Evolutionary conservation across 768 basidiomycete species (phyloP), one percentile per base, ranked within the genome.

Genomic region (Serpula lacrymans): DNA sequence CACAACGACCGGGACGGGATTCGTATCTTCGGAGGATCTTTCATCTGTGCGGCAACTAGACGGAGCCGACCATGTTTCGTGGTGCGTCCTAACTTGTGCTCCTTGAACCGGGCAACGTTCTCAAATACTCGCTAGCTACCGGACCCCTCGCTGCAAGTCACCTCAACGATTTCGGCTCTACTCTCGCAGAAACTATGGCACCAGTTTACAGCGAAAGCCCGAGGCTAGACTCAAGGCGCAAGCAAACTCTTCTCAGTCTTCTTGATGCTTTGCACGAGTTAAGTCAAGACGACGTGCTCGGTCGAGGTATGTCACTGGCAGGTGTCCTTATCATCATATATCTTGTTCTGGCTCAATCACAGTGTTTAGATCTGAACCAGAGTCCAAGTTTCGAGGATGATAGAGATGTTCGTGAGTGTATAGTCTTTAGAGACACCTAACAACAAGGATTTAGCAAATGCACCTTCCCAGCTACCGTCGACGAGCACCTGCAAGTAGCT

Each of bases 401-500:
- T 48, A 67, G 64, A 50, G 82, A 81, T 48, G 74, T 77, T 47
- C 78, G 83, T 84, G 55, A 70, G 82, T 82, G 24, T 18, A 16
- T 20, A 27, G 32, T 27, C 37, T 11, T 25, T 9, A 18, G 10
- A 14, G 22, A 12, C 16, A 33, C 23, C 34, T 42, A 26, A 42
- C 17, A 32, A 34, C 34, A 2, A 17, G 30, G 29, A 37, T 12
- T 37, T 27, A 44, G 45, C 43, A 20, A 14, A 5, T 3, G 10
- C n/a, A n/a, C n/a, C n/a, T 14, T 14, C 16, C 30, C 37, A 82
- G 83, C 80, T 6, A 75, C 72, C 31, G 77, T 81, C 41, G 80
- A 86, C 49, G 84, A 87, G 48, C 78, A 83, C 49, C 55, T 80
- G n/a, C 83, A 85, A 61, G 69, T 67, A 43, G 73, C 71, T 9